Conservation (phyloP, 768 basidiomycete species). For the Pulveroboletus ravenelii region DNA sequence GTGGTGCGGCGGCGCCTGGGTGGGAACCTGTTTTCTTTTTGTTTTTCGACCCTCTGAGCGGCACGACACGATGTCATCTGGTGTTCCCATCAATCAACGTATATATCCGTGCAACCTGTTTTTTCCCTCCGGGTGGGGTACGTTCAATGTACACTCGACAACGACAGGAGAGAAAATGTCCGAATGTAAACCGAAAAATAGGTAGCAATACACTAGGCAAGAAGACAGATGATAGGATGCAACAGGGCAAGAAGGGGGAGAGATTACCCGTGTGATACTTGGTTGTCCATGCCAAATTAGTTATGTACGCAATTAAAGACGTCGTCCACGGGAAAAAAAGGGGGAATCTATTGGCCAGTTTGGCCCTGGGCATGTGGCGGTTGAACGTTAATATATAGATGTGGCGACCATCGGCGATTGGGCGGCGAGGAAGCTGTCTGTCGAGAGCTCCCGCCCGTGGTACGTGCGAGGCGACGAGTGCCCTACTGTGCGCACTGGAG, state of each 20-base stretch:
- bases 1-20: no score
- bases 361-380: constrained; percentile 2
- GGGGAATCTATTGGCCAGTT: background rate
- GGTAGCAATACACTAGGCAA: no score
- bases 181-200: background rate
- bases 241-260: background rate
- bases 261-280: constrained; percentile 5
- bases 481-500: constrained; percentile 34
- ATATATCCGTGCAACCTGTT: no score
- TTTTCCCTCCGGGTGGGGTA: no score
- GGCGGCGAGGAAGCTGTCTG: constrained; percentile 23
- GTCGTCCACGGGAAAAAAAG: constrained; percentile 8
- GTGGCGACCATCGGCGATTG: constrained; percentile 23
- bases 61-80: no score
- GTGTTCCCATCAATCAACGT: no score
- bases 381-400: constrained; percentile 16
- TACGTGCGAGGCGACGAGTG: constrained; percentile 18
- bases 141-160: background rate
- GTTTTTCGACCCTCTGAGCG: no score
- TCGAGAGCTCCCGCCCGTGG: constrained; percentile 25
- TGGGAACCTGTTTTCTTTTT: no score
- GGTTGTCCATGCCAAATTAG: constrained; percentile 3
- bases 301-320: background rate
- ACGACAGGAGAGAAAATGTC: background rate
- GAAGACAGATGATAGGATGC: background rate